A percentile compares a stretch with the other conserved stretches of the same genome.
Conservation (phyloP, 2,329 filamentous ascomycete genomes). For the Aspergillus thermomutatus region DNA sequence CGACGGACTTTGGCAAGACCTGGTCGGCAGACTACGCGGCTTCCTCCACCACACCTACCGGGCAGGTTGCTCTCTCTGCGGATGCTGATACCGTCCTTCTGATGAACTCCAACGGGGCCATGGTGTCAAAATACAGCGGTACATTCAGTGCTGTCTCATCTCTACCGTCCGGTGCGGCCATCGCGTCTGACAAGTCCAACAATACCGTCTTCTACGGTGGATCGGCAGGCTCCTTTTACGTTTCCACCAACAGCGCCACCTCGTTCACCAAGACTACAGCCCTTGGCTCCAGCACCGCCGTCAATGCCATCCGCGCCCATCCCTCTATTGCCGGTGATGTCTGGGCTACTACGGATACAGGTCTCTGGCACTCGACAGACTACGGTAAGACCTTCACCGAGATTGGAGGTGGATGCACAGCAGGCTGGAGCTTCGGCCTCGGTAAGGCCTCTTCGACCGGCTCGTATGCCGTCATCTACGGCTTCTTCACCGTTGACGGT, state of each 20-base stretch:
- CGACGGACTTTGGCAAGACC: constrained; percentile 49
- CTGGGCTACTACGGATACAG: constrained; percentile 43
- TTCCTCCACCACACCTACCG: constrained; percentile 43
- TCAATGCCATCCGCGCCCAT: constrained; percentile 18
- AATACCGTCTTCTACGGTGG: constrained; percentile 54
- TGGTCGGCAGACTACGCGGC: constrained; percentile 51
- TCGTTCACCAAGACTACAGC: constrained; percentile 45
- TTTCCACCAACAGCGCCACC: constrained; percentile 48
- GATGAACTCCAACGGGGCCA: constrained; percentile 18
- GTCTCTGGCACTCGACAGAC: constrained; percentile 54
- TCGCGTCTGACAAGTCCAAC: constrained; percentile 55
- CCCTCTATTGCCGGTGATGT: constrained; percentile 20
- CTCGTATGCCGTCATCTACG: constrained; percentile 23
- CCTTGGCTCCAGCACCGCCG: constrained; percentile 29
- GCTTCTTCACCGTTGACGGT: constrained; percentile 25
- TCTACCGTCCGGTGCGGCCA: constrained; percentile 45
- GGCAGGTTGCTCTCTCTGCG: constrained; percentile 51
- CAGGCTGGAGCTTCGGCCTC: constrained; percentile 21
- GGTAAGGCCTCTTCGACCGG: constrained; percentile 17
- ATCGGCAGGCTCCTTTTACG: constrained; percentile 48
- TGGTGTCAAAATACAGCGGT: constrained; percentile 14
- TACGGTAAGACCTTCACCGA: constrained; percentile 49
- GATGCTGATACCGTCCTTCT: constrained; percentile 44
- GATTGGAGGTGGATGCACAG: constrained; percentile 17
- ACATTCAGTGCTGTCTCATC: constrained; percentile 46